phyloP scores from a whole-genome alignment of 805 yeast genomes.

The Saccharomycopsis microspora region DNA sequence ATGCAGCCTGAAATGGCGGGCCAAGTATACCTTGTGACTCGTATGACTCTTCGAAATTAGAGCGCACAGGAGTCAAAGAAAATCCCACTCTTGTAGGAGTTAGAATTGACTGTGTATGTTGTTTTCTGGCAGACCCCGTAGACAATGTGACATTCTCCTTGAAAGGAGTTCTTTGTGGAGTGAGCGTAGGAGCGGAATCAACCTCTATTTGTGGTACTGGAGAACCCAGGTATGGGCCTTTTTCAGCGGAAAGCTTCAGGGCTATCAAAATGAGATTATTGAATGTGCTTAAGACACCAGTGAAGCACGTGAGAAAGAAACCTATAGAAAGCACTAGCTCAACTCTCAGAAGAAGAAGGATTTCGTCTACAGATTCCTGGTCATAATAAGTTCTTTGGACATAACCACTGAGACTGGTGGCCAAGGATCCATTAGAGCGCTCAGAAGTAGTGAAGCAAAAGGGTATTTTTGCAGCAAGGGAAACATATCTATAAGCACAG shows the following conservation, averaged over 20 bases:
- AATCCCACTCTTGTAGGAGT: too few relatives aligned
- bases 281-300: slow-evolving; percentile 11
- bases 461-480: slow-evolving; percentile 6
- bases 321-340: slow-evolving; percentile 8
- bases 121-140: too few relatives aligned
- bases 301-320: slow-evolving; percentile 13
- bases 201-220: neutral
- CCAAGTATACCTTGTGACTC: too few relatives aligned
- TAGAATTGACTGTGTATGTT: too few relatives aligned
- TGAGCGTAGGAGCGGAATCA: neutral
- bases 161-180: neutral
- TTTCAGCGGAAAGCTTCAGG: slow-evolving; percentile 1
- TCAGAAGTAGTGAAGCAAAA: slow-evolving; percentile 3
- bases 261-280: slow-evolving; percentile 7
- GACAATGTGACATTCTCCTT: too few relatives aligned
- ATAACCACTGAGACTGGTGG: slow-evolving; percentile 3
- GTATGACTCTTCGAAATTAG: too few relatives aligned
- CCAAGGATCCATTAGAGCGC: neutral
- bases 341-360: slow-evolving; percentile 5
- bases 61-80: too few relatives aligned
- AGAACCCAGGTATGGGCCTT: too few relatives aligned
- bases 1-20: neutral
- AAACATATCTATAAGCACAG: slow-evolving; percentile 6
- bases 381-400: slow-evolving; percentile 2
- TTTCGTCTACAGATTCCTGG: slow-evolving; percentile 1